Evolutionary conservation across 2,329 filamentous ascomycete genomes (phyloP), one percentile per base, ranked within the genome.

Genomic region (Bipolaris oryzae): DNA sequence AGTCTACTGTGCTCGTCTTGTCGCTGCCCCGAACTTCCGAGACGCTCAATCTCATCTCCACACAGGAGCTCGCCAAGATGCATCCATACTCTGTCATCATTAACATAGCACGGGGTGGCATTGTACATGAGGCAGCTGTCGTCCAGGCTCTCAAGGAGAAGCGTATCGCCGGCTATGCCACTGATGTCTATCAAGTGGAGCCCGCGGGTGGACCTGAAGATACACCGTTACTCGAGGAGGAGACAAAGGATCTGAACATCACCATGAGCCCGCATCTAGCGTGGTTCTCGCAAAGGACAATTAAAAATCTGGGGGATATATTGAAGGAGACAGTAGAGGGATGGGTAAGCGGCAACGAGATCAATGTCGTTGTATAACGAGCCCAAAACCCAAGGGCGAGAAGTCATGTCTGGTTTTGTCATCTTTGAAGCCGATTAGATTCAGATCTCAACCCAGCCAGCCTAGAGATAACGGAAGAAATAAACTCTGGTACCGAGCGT

Each of bases 221-320:
- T 20, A 79, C 76, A 5, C 76, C 78, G 0, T 68, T 84, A 43
- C 63, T 83, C 21, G 64, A 72, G 6, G 72, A 79, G n/a, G 79
- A 80, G 16, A 73, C 73, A 2, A 72, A 76, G 48, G 74, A 77
- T 18, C 76, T 83, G 11, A 84, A 84, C 57, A 68, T 86, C 57
- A 78, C 82, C 0, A 62, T 83, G 38, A 82, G 76, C 45, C 82
- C 82, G 16, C 83, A 86, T 71, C 58, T 84, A 37, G 83, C 84
- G 1, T 85, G 83, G 83, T 80, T 78, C 60, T 78, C 81, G 1
- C 74, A 77, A 44, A 77, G 72, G 60, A 84, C 81, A 4, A 73
- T 81, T 55, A 71, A 76, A 42, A 83, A 80, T 37, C 76, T 83
- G 39, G 74, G 76, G 11, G 68, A 71, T 31, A 76, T 79, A 15